Conservation (phyloP, 805 yeast species). For the Kodamaea leandrae region DNA sequence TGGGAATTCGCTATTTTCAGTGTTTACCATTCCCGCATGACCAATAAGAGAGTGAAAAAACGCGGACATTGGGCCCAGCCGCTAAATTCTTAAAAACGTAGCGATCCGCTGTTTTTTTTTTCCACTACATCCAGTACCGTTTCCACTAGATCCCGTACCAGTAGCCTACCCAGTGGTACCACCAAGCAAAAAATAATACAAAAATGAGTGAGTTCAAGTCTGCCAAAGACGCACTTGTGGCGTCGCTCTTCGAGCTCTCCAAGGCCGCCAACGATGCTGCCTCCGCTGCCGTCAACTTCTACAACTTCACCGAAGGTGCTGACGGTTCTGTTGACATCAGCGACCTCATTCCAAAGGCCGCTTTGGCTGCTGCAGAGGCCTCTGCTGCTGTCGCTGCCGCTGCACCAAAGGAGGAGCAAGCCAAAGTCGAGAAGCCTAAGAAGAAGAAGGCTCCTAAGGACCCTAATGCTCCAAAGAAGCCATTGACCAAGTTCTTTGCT, state of each 20-base stretch:
- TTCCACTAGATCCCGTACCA: constrained; percentile 2
- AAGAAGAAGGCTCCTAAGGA: constrained; percentile 57
- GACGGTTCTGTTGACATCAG: constrained; percentile 4
- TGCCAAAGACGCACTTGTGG: constrained; percentile 48
- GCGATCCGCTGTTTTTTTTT: constrained; percentile 9
- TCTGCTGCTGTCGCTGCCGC: constrained; percentile 17
- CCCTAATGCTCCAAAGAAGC: constrained; percentile 95
- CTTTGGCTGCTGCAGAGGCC: constrained; percentile 10
- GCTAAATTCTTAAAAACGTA: constrained; percentile 7
- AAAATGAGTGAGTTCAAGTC: constrained; percentile 17
- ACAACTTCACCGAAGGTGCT: constrained; percentile 53
- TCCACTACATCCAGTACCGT: constrained; percentile 4
- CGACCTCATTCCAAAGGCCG: constrained; percentile 5
- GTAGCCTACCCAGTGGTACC: constrained; percentile 3
- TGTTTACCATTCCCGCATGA: no score
- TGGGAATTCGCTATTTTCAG: no score
- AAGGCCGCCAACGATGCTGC: constrained; percentile 88
- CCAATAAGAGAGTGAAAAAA: neutral
- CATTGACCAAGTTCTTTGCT: constrained; percentile 79
- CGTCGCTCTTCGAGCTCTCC: constrained; percentile 77
- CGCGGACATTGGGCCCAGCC: constrained; percentile 1
- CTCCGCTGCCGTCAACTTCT: constrained; percentile 72
- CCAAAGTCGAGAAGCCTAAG: constrained; percentile 29
- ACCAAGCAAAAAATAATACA: constrained; percentile 6
- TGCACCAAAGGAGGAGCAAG: constrained; percentile 18